phyloP scores from a whole-genome alignment of 73 alveolate genomes.

The Symbiodinium pilosum region DNA sequence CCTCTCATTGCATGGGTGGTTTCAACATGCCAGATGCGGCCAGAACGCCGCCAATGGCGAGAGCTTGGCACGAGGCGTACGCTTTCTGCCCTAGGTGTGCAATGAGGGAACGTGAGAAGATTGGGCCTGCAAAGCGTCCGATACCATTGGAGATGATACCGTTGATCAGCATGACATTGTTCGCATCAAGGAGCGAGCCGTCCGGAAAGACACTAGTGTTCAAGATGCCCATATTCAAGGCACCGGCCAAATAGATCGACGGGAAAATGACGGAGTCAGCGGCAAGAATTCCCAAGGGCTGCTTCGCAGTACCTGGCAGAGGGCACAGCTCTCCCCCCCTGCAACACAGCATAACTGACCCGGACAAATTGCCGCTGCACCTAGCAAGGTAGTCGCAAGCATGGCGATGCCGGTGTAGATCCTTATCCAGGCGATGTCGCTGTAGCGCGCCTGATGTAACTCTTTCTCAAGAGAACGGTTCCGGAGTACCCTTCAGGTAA shows the following conservation, averaged over 20 bases:
- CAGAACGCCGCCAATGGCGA: conserved; percentile 6
- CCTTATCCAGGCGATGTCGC: conserved; percentile 31
- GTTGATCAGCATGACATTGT: conserved; percentile 15
- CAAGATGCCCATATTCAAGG: conserved; percentile 19
- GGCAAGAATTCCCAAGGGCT: conserved; percentile 6
- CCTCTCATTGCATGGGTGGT: neutral
- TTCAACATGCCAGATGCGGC: neutral
- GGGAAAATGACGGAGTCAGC: neutral
- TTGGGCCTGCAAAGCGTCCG: conserved; percentile 23
- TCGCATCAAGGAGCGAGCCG: conserved; percentile 1
- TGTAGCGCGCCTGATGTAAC: neutral
- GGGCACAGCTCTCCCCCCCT: neutral
- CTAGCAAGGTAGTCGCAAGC: conserved; percentile 17
- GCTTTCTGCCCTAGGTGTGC: conserved; percentile 24
- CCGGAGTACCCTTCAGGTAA: neutral
- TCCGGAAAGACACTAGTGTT: conserved; percentile 11
- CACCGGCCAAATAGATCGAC: conserved; percentile 10
- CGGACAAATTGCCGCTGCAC: neutral
- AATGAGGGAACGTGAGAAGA: neutral
- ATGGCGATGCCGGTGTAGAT: conserved; percentile 26
- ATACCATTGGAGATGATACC: conserved; percentile 18
- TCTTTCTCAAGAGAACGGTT: neutral
- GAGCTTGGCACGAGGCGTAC: conserved; percentile 17
- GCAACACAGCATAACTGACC: neutral
- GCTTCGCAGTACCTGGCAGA: neutral